phyloP scores from a whole-genome alignment of 257 asterid species.

The Solanum etuberosum region DNA sequence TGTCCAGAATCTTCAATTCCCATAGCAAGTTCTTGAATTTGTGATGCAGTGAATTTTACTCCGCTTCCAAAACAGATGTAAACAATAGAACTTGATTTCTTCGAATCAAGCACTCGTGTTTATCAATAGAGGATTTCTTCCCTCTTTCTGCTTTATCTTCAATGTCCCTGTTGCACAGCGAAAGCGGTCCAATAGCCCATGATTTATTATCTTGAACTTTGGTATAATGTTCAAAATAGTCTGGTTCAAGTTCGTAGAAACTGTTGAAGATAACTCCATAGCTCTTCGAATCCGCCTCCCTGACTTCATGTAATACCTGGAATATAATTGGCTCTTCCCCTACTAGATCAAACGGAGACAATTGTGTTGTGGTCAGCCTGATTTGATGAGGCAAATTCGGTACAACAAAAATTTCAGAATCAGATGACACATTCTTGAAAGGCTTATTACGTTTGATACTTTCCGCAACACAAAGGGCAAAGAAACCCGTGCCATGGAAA shows the following conservation, averaged over 20 bases:
- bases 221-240: slow-evolving; percentile 21
- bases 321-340: neutral
- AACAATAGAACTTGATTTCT: slow-evolving; percentile 34
- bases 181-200: slow-evolving; percentile 50
- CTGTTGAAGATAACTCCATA: slow-evolving; percentile 44
- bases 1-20: slow-evolving; percentile 51
- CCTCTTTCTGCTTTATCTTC: slow-evolving; percentile 24
- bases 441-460: slow-evolving; percentile 24
- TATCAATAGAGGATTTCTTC: slow-evolving; percentile 26
- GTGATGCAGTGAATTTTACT: slow-evolving; percentile 24
- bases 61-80: slow-evolving; percentile 58
- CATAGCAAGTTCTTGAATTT: slow-evolving; percentile 48
- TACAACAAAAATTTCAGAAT: slow-evolving; percentile 26
- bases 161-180: slow-evolving; percentile 2
- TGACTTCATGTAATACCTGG: neutral
- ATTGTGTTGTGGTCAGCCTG: slow-evolving; percentile 10
- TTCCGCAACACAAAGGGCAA: slow-evolving; percentile 13
- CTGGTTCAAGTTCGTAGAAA: slow-evolving; percentile 41
- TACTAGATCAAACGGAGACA: slow-evolving; percentile 1
- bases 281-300: slow-evolving; percentile 14
- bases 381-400: slow-evolving; percentile 20
- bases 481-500: slow-evolving; percentile 29
- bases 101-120: slow-evolving; percentile 36
- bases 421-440: slow-evolving; percentile 20
- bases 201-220: slow-evolving; percentile 16